These are phyloP conservation scores for Pyrenophora graminea DNA, from an alignment of 2,329 filamentous ascomycete species.

Conservation along the genomic window DNA sequence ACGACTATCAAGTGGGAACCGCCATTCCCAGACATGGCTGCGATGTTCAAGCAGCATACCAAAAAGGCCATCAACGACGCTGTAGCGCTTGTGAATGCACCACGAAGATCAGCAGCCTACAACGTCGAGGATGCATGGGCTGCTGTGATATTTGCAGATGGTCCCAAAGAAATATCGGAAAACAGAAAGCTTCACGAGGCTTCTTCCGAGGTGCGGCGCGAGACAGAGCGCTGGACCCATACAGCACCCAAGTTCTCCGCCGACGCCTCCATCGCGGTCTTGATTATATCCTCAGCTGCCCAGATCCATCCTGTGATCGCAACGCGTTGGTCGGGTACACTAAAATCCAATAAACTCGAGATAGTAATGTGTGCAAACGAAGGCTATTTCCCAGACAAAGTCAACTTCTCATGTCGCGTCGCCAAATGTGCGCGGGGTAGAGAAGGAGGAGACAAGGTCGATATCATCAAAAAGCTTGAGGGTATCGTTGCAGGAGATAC, in stretches of 20 bases:
- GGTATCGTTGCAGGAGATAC: slow-evolving; percentile 52
- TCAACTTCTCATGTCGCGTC: slow-evolving; percentile 70
- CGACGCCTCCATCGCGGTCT: slow-evolving; percentile 65
- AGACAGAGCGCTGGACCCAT: slow-evolving; percentile 65
- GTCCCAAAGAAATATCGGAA: slow-evolving; percentile 57
- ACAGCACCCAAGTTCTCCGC: slow-evolving; percentile 66
- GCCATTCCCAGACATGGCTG: slow-evolving; percentile 68
- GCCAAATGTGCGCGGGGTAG: slow-evolving; percentile 59
- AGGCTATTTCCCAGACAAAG: slow-evolving; percentile 64
- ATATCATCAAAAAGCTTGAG: slow-evolving; percentile 65
- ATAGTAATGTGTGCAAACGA: slow-evolving; percentile 70
- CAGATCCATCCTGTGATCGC: slow-evolving; percentile 71
- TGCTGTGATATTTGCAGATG: slow-evolving; percentile 56
- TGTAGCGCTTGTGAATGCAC: slow-evolving; percentile 67
- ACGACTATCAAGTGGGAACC: slow-evolving; percentile 67
- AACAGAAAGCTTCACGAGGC: slow-evolving; percentile 59
- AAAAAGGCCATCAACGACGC: slow-evolving; percentile 67
- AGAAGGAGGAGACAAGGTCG: slow-evolving; percentile 57
- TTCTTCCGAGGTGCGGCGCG: slow-evolving; percentile 62
- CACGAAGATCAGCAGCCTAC: slow-evolving; percentile 64
- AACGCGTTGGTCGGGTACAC: slow-evolving; percentile 66
- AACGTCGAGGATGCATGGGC: slow-evolving; percentile 65
- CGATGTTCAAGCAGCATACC: slow-evolving; percentile 62
- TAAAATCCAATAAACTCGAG: slow-evolving; percentile 63
- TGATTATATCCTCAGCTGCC: slow-evolving; percentile 63